These are phyloP conservation scores for Solanum etuberosum DNA, from an alignment of 257 asterid genomes.

Conservation along the genomic window DNA sequence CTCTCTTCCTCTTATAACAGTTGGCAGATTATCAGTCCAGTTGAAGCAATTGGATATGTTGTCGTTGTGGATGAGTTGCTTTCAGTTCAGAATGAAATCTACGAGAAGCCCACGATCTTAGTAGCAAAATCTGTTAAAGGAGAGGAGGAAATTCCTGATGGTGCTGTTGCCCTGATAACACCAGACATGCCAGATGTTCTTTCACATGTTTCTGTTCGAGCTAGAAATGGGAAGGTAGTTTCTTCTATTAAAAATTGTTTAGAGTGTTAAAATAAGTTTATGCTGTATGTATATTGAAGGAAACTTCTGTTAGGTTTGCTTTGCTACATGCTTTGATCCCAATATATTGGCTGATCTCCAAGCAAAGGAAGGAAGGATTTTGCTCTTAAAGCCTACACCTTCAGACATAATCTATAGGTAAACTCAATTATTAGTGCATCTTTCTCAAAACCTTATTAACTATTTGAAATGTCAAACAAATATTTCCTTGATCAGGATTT, in stretches of 20 bases:
- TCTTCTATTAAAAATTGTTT: not conserved
- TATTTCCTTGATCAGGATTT: not conserved
- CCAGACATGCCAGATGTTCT: slow-evolving; percentile 99
- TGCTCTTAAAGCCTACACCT: slow-evolving; percentile 75
- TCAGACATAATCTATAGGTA: slow-evolving; percentile 83
- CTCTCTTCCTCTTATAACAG: slow-evolving; percentile 28
- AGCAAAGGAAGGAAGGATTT: slow-evolving; percentile 58
- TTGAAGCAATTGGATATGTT: slow-evolving; percentile 89
- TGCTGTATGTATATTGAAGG: not conserved
- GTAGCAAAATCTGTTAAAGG: slow-evolving; percentile 91
- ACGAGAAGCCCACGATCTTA: slow-evolving; percentile 75
- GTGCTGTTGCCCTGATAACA: slow-evolving; percentile 86
- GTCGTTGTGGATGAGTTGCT: slow-evolving; percentile 85
- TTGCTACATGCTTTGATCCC: slow-evolving; percentile 93
- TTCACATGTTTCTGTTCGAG: slow-evolving; percentile 98
- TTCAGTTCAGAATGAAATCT: slow-evolving; percentile 73
- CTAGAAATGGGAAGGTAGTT: slow-evolving; percentile 88
- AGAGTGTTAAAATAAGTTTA: slow-evolving; percentile 1
- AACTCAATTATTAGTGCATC: not conserved
- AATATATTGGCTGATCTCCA: slow-evolving; percentile 49
- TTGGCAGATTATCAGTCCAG: slow-evolving; percentile 99
- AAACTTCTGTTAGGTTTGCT: slow-evolving; percentile 61
- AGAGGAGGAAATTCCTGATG: slow-evolving; percentile 99
- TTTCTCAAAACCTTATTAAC: not conserved
- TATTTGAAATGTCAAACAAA: not conserved